Conservation (phyloP, 75 land plant genomes). For the Selaginella moellendorffii region DNA sequence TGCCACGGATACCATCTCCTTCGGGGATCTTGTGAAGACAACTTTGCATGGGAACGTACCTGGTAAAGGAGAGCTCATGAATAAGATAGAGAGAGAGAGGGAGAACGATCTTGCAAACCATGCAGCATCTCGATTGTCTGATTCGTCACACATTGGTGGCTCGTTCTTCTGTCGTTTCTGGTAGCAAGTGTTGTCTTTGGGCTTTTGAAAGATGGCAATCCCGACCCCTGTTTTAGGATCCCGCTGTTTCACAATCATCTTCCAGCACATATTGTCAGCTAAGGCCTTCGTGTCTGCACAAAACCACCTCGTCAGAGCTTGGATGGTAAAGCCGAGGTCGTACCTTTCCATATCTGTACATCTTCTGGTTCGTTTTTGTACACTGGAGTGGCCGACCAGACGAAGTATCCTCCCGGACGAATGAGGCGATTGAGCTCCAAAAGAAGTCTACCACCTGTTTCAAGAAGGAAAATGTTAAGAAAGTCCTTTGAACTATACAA, state of each 20-base stretch:
- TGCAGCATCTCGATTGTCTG: conserved; percentile 38
- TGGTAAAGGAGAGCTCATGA: background rate
- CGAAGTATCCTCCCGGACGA: conserved; percentile 75
- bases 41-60: conserved; percentile 35
- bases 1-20: conserved; percentile 43
- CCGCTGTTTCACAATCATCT: conserved; percentile 20
- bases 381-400: conserved; percentile 93
- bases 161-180: conserved; percentile 19
- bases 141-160: conserved; percentile 28
- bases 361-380: conserved; percentile 44
- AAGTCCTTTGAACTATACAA: background rate
- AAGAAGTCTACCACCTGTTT: conserved; percentile 75
- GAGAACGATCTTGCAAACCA: conserved; percentile 28
- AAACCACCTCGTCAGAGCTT: too few relatives aligned
- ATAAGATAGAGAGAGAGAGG: background rate
- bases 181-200: conserved; percentile 24
- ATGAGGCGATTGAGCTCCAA: conserved; percentile 69
- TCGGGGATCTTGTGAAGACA: conserved; percentile 45
- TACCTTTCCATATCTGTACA: conserved; percentile 58
- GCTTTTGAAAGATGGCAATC: conserved; percentile 34
- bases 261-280: conserved; percentile 41
- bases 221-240: conserved; percentile 33
- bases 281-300: conserved; percentile 36
- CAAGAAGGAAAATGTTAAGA: background rate
- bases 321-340: too few relatives aligned